Evolutionary conservation across 108 stramenopile genomes (phyloP), one percentile per base, ranked within the genome.

Genomic region (Nannochloropsis gaditana): DNA sequence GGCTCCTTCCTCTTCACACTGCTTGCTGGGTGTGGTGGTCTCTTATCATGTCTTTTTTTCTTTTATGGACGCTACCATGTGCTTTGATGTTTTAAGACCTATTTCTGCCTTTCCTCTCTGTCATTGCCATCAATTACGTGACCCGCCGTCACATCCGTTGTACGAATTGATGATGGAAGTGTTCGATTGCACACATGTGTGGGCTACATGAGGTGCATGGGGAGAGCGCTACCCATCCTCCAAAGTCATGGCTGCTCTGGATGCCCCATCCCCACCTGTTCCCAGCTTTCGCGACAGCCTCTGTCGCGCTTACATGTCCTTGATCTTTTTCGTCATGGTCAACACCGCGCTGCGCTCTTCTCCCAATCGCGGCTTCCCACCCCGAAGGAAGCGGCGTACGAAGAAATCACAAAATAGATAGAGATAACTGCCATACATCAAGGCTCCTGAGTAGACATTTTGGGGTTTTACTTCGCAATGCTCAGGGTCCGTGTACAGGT

Each of bases 391-490:
- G 2, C 59, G 59, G 4, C 59, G 59, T n/a, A 73, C 59, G n/a
- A 73, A 73, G 2, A 87, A 87, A 3, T 87, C 79, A 45, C 45
- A 45, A 19, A 87, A 87, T 15, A 87, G 47, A 31, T 87, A 87
- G 0, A 84, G 11, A 79, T 87, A 87, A 17, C 50, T 84, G 17
- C 41, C 87, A 84, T 87, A 87, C 50, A 87, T 87, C 15, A 84
- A 11, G 0, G 42, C 83, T 10, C 87, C 87, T 9, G 84, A 11
- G 19, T 79, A 41, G 11, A 87, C 11, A 44, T 82, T 87, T 9
- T 21, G 5, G 10, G 2, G 19, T 11, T 21, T 81, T 11, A 82
- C 80, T 21, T 42, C 21, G 41, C 41, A 21, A 21, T 42, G 41
- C 21, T 6, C 19, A 2, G 80, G 80, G 41, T 42, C 41, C 11